Evolutionary conservation across 1,139 yeast species (phyloP), one percentile per base, ranked within the genome.

Genomic region (Diutina rugosa): DNA sequence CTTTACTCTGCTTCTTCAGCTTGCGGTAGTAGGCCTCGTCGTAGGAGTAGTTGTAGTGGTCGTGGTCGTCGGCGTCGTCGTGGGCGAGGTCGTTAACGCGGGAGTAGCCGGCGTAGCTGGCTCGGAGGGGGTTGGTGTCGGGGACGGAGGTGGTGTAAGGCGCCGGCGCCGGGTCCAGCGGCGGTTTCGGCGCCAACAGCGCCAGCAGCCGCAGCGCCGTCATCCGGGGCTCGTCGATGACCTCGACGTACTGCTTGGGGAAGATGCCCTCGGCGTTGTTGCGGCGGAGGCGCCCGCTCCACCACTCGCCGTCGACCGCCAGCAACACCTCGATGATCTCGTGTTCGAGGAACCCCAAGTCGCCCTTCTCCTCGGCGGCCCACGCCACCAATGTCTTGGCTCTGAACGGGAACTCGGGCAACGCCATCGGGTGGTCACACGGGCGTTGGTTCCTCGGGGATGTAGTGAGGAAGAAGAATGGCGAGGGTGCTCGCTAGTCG

Each of bases 301-400:
- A 90, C 95, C 96, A 90, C 64, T 85, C 84, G 28, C 95, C 96
- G 65, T 91, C 96, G 8, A 93, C 90, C 4, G 85, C 73, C 62
- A 85, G 78, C 54, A 82, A 77, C 6, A 93, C 96, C 61, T 90
- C 96, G 63, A 93, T 87, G 55, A 88, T 72, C 67, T 93, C 98
- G 57, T 95, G 96, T 71, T 93, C 98, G 54, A 91, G 78, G 67
- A 93, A 93, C 1, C 98, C 98, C 56, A 93, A 76, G 66, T 93
- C 97, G 51, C 88, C 90, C 55, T 85, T 87, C 65, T 87, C 82
- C 66, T 87, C 93, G 30, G 95, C 96, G 21, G 95, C 82, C 95
- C 96, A 89, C n/a, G 95, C 87, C 62, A 85, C 89, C 56, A 78
- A 78, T 38, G 96, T 88, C 65, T 80, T 82, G 46, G 86, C 96